Evolutionary conservation across 2,329 filamentous ascomycete species (phyloP), one percentile per base, ranked within the genome.

Genomic region (Pseudogymnoascus sp.): DNA sequence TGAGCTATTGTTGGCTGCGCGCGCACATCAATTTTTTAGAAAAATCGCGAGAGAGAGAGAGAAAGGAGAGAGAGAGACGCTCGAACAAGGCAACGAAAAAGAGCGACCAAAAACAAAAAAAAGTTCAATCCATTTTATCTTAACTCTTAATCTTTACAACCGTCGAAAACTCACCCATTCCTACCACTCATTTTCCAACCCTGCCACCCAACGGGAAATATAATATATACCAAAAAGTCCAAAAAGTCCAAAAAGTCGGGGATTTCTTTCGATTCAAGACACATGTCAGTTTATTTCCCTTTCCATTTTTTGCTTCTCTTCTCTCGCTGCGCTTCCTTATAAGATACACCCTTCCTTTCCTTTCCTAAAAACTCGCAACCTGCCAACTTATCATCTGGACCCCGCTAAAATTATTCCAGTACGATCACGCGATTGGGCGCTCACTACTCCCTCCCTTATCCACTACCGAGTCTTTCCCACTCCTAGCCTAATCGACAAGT

Each of bases 401-500:
- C 45, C 45, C 45, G 45, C 45, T 55, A 55, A 55, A 55, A 39
- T 6, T 9, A 28, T 13, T 15, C 23, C 45, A 55, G 45, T 15
- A 26, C 45, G 45, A 28, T 55, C 15, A 55, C 13, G 28, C 45
- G 45, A 26, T 55, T 55, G 23, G 23, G 23, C 23, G 21, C 28
- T 28, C 23, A 21, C 45, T 15, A 10, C 13, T 33, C 45, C 28
- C 21, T 55, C 23, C 45, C 45, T 26, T n/a, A 23, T 8, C 23
- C 45, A 15, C 23, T 55, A 26, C 45, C 13, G 23, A 26, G 23
- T 28, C 23, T 28, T 28, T 33, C 28, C 45, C 45, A 55, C 45
- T 55, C 45, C 45, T 26, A 55, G 45, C 23, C 45, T 30, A 55
- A 55, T 55, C 45, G 21, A 55, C 45, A 55, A 55, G 45, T 55